phyloP scores from a whole-genome alignment of 495 filamentous ascomycete species.

The Aspergillus cristatus region DNA sequence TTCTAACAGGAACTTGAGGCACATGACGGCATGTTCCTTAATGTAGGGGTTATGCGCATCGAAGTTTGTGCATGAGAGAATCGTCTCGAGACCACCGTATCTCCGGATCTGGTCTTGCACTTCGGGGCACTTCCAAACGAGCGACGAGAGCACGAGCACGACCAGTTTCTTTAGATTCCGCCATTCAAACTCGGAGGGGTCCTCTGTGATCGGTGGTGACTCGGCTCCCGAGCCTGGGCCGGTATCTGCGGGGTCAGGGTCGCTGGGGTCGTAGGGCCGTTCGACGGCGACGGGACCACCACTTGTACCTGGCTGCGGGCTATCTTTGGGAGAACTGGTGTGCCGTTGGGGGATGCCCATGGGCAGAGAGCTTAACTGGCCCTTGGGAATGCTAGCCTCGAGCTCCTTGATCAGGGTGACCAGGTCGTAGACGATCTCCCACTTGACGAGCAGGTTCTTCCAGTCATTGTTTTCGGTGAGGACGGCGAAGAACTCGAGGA shows the following conservation, averaged over 20 bases:
- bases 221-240: constrained; percentile 39
- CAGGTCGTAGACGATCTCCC: constrained; percentile 80
- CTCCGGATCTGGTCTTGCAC: constrained; percentile 81
- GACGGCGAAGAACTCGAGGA: constrained; percentile 88
- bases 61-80: constrained; percentile 78
- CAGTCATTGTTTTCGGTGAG: constrained; percentile 66
- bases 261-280: constrained; percentile 46
- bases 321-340: constrained; percentile 20
- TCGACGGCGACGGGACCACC: constrained; percentile 43
- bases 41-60: constrained; percentile 87
- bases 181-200: constrained; percentile 87
- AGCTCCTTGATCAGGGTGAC: constrained; percentile 76
- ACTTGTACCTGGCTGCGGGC: constrained; percentile 17
- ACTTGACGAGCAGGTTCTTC: constrained; percentile 69
- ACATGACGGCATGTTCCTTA: constrained; percentile 84
- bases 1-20: constrained; percentile 80
- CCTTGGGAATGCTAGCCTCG: constrained; percentile 74
- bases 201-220: constrained; percentile 60
- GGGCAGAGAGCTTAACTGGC: constrained; percentile 41
- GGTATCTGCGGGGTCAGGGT: constrained; percentile 35
- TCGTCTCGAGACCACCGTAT: constrained; percentile 69
- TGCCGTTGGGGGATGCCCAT: constrained; percentile 16
- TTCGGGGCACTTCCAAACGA: constrained; percentile 68
- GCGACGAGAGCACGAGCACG: constrained; percentile 73
- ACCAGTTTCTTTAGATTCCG: constrained; percentile 86